Evolutionary conservation across 352 stramenopile genomes (phyloP), one percentile per base, ranked within the genome.

Genomic region (Thalassiosira livingstoniorum): DNA sequence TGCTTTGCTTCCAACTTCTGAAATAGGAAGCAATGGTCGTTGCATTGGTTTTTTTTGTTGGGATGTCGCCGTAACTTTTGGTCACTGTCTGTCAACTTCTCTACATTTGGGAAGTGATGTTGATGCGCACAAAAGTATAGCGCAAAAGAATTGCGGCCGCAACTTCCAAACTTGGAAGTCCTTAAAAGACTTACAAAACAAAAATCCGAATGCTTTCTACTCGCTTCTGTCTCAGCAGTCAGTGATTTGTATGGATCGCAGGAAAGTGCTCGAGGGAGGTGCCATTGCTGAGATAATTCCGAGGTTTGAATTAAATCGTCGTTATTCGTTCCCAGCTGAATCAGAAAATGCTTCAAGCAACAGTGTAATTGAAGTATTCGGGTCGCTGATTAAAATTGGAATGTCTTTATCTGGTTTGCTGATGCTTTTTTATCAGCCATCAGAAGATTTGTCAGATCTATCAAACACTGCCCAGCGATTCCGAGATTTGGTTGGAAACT

Each of bases 401-500:
- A 75, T 76, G 58, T 51, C 42, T 1, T 82, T 65, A 42, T 86
- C 68, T 27, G 88, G 39, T 25, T 62, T 53, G 70, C 87, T n/a
- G 10, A 29, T 10, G 5, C 11, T 58, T 29, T 58, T n/a, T 15
- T 18, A 18, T 51, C 42, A 18, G 42, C 42, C 18, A 51, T 18
- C 18, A 18, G 10, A 18, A 51, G 18, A 51, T 51, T 51, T 18
- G 10, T 51, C 10, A 51, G 10, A 15, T 47, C 15, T 47, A 15
- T 47, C 39, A 47, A 47, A 47, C 15, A 15, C 75, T 66, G 53
- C 55, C 58, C 66, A 37, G 27, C 23, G 72, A 53, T 51, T 83
- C n/a, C 66, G 75, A 58, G n/a, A 62, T 15, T 69, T 60, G 31
- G 84, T 88, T 10, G 70, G 31, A 66, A 37, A 70, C 5, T 82